Base-by-base conservation (phyloP, 352 stramenopile species). In the Phytophthora kernoviae region DNA sequence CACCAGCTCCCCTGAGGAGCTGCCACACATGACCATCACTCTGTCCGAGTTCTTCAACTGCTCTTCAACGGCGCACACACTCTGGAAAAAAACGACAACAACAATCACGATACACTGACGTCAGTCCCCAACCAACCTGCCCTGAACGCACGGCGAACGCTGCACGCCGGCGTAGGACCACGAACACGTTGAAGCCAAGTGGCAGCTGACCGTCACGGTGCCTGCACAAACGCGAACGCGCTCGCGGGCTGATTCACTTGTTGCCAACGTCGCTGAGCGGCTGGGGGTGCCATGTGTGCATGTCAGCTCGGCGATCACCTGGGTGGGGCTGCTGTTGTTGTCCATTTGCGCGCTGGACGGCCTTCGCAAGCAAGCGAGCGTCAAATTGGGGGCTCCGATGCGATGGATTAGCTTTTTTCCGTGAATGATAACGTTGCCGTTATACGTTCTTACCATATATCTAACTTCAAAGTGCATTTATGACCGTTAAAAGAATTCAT, bases 1-100 rank as follows among this genome's bases (percentile, higher is more conserved):
- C 33, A 87, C 75, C 34, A 88, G 54, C 53, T 79, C 73, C 11
- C 77, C 77, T 9, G 47, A 45, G 0, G 72, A 66, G 8, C 74
- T 76, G 33, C 77, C 79, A 9, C 72, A 65, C 32, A 78, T 26
- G 11, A 88, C 51, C 51, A 85, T 44, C 42, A 63, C 46, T 15
- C 33, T 10, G 3, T 61, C 43, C 22, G 24, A 46, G 21, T 45
- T n/a, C 30, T 73, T 72, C 24, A 63, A 43, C 5, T 30, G 39
- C 5, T 39, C 47, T 53, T 67, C 59, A 54, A 68, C 39, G 17
- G 58, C 63, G 49, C 73, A 79, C n/a, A 79, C 40, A 40, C 59
- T 75, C 73, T 81, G 59, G 53, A 64, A 45, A 30, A 30, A 30
- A 7, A 46, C 3, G 6, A 26, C 49, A 62, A 51, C 7, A 30